Evolutionary conservation across 2,329 filamentous ascomycete species (phyloP).

Genomic region (Westerdykella aurantiaca): DNA sequence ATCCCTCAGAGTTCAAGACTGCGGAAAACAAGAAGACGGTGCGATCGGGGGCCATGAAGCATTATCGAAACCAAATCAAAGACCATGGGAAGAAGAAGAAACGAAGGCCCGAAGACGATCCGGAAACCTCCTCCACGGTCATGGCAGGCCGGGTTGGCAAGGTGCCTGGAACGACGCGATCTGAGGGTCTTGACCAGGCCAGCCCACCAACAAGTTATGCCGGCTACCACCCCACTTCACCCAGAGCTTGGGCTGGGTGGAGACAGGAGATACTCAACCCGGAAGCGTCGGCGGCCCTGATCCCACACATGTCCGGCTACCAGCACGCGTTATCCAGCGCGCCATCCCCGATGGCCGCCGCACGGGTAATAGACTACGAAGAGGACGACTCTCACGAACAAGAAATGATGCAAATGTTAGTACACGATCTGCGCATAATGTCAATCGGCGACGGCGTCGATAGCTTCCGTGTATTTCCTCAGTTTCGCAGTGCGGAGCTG

Average conservation of each 20-base stretch:
- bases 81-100: conserved; percentile 7
- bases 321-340: background rate
- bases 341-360: conserved; percentile 1
- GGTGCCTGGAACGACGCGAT: background rate
- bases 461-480: conserved; percentile 19
- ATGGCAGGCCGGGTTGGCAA: background rate
- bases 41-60: conserved; percentile 31
- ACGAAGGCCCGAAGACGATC: conserved; percentile 3
- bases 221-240: background rate
- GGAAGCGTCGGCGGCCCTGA: background rate
- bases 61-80: conserved; percentile 15
- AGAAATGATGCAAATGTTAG: conserved; percentile 10
- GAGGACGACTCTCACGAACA: conserved; percentile 15
- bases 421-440: background rate
- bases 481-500: conserved; percentile 15
- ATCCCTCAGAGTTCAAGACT: conserved; percentile 28
- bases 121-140: background rate
- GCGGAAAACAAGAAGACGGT: conserved; percentile 22
- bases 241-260: background rate
- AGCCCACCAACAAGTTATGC: too few species aligned
- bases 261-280: background rate
- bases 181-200: too few species aligned
- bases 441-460: conserved; percentile 17
- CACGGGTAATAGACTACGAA: conserved; percentile 13
- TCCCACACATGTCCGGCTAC: conserved; percentile 2